phyloP scores from a whole-genome alignment of 805 yeast species.

The Scheffersomyces ergatensis region DNA sequence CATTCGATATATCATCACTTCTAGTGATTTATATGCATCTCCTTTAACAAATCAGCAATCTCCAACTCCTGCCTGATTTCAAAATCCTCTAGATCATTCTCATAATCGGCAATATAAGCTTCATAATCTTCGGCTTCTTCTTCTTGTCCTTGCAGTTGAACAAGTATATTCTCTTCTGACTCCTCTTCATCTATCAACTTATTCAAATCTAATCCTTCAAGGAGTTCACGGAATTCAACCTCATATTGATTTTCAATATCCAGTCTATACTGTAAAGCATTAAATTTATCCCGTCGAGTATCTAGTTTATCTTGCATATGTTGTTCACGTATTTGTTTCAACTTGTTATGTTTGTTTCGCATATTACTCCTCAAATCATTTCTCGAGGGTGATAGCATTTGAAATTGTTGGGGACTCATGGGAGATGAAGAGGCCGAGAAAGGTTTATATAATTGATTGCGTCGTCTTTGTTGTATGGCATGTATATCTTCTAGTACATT shows the following conservation, averaged over 20 bases:
- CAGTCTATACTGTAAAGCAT: slow-evolving; percentile 13
- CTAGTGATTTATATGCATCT: slow-evolving; percentile 1
- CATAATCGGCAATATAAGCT: slow-evolving; percentile 9
- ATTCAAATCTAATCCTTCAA: slow-evolving; percentile 15
- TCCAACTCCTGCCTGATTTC: slow-evolving; percentile 11
- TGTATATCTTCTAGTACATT: slow-evolving; percentile 15
- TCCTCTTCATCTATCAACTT: slow-evolving; percentile 23
- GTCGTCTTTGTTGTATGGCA: slow-evolving; percentile 14
- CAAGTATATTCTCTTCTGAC: slow-evolving; percentile 3
- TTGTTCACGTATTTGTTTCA: slow-evolving; percentile 22
- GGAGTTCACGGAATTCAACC: slow-evolving; percentile 5
- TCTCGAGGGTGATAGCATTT: slow-evolving; percentile 11
- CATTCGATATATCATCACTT: no score
- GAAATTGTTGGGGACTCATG: slow-evolving; percentile 6
- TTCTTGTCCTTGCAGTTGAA: not conserved
- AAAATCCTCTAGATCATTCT: slow-evolving; percentile 18
- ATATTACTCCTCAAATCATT: slow-evolving; percentile 7
- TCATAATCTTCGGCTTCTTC: slow-evolving; percentile 4
- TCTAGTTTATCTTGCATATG: slow-evolving; percentile 17
- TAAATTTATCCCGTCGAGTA: slow-evolving; percentile 13
- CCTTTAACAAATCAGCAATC: slow-evolving; percentile 7
- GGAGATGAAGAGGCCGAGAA: slow-evolving; percentile 9
- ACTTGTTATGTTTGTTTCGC: slow-evolving; percentile 19
- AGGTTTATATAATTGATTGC: slow-evolving; percentile 12
- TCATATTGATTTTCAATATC: slow-evolving; percentile 10